phyloP scores from a whole-genome alignment of 305 asterid species.

The Fraxinus latifolia region DNA sequence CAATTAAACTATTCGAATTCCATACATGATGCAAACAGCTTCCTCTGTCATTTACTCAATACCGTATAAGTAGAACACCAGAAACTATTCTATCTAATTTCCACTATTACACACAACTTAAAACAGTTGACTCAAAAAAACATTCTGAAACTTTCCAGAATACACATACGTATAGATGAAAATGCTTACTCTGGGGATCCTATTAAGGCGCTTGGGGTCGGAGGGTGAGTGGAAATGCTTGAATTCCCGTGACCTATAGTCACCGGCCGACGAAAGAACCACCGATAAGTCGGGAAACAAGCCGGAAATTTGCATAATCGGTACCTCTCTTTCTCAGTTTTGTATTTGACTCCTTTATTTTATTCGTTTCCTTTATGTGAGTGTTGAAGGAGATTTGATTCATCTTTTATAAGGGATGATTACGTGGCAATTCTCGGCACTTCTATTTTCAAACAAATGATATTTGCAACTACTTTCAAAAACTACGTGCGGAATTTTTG shows the following conservation, averaged over 20 bases:
- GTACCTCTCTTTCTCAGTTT: not conserved
- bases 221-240: slow-evolving; percentile 36
- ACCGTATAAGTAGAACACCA: not conserved
- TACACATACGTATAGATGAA: not conserved
- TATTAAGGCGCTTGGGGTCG: slow-evolving; percentile 39
- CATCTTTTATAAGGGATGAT: not conserved
- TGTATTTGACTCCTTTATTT: not conserved
- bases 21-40: not conserved
- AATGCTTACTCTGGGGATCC: slow-evolving; percentile 47
- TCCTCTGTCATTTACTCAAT: not conserved
- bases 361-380: not conserved
- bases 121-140: not conserved
- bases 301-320: slow-evolving; percentile 50
- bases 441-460: not conserved
- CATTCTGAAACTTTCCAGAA: not conserved
- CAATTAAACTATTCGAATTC: not conserved
- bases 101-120: not conserved
- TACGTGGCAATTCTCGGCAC: not conserved
- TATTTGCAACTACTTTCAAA: not conserved
- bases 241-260: slow-evolving; percentile 39
- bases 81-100: not conserved
- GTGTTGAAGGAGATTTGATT: not conserved
- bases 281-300: slow-evolving; percentile 47
- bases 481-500: not conserved
- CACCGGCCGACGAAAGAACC: slow-evolving; percentile 48